Evolutionary conservation across 306 rosid species (phyloP).

Genomic region (Crotalaria pallida): DNA sequence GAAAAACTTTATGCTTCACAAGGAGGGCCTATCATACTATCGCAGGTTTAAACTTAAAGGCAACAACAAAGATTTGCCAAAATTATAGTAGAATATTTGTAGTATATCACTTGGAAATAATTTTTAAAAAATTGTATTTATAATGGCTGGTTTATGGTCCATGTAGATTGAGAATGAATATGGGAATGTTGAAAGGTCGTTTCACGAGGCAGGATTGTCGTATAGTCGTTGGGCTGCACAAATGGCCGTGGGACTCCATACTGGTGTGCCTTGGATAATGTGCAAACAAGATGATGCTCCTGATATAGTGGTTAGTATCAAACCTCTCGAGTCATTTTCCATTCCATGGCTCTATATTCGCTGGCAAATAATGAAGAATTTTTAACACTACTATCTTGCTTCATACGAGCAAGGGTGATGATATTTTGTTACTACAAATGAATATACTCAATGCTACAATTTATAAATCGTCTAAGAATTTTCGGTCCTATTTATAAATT

Average conservation of each 20-base stretch:
- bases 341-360: not conserved
- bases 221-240: constrained; percentile 84
- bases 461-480: too few species aligned
- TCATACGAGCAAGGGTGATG: not conserved
- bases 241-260: constrained; percentile 72
- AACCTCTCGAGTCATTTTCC: not conserved
- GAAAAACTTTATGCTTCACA: constrained; percentile 74
- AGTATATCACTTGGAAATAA: not conserved
- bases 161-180: constrained; percentile 91
- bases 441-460: too few species aligned
- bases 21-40: constrained; percentile 87
- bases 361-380: not conserved
- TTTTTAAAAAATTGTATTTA: too few species aligned
- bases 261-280: constrained; percentile 93
- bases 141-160: not conserved
- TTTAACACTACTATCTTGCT: not conserved
- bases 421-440: too few species aligned
- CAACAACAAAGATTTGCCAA: not conserved
- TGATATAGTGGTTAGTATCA: constrained; percentile 63
- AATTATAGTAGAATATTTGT: too few species aligned
- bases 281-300: constrained; percentile 94
- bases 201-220: constrained; percentile 47
- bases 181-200: constrained; percentile 42
- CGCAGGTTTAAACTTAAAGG: constrained; percentile 51
- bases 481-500: too few species aligned